Evolutionary conservation across 2,329 filamentous ascomycete species (phyloP).

Genomic region (Colletotrichum australisinense): DNA sequence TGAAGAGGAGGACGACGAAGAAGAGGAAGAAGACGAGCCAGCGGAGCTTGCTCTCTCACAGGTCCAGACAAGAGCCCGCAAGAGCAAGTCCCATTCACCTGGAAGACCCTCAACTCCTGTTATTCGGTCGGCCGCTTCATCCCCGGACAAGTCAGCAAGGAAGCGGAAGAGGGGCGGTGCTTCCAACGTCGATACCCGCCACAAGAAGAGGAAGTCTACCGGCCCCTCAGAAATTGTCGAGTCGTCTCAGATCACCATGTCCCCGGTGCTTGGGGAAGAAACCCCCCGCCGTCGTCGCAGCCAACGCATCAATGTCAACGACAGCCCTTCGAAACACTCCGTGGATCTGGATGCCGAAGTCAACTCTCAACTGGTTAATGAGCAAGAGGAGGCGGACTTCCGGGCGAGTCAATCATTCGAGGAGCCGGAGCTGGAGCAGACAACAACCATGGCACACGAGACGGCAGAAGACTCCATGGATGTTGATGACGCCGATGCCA

Average conservation of each 20-base stretch:
- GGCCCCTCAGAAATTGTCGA: background rate
- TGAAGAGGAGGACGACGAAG: constrained; percentile 31
- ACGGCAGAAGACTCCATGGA: constrained; percentile 40
- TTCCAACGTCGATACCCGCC: constrained; percentile 39
- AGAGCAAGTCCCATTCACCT: constrained; percentile 30
- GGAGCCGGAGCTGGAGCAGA: constrained; percentile 30
- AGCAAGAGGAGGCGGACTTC: constrained; percentile 50
- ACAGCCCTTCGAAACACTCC: constrained; percentile 24
- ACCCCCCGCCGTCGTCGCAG: background rate
- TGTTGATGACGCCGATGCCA: constrained; percentile 7
- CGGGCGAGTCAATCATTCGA: constrained; percentile 45
- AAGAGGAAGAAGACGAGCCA: constrained; percentile 14
- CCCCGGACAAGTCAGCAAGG: constrained; percentile 37
- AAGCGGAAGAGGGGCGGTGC: constrained; percentile 44
- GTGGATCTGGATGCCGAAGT: constrained; percentile 54
- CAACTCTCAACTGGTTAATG: constrained; percentile 53
- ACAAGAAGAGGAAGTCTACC: constrained; percentile 41
- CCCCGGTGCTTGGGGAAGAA: constrained; percentile 9
- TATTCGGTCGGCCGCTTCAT: constrained; percentile 30
- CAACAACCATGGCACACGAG: background rate
- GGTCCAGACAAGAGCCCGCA: constrained; percentile 4
- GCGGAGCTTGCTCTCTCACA: constrained; percentile 29
- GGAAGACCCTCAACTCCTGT: constrained; percentile 27
- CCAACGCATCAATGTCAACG: background rate
- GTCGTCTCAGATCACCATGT: constrained; percentile 1